Percentiles rank a stretch among this genome's conserved stretches.
Conservation (phyloP, 2,329 filamentous ascomycete genomes). For the Fusarium nisikadoi region DNA sequence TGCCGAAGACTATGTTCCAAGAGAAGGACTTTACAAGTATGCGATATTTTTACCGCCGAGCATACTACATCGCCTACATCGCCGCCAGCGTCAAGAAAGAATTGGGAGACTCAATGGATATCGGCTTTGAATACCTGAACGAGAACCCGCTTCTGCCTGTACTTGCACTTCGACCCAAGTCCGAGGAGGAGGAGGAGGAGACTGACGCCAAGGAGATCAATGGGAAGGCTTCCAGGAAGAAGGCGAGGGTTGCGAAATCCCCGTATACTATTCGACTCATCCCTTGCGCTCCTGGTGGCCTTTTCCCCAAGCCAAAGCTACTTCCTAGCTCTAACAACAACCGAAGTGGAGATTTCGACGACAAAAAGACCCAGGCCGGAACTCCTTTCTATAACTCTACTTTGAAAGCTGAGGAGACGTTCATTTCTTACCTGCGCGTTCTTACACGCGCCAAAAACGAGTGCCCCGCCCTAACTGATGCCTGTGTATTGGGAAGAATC, state of each 20-base stretch:
- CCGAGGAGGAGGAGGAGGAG: slow-evolving; percentile 34
- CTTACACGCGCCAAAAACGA: slow-evolving; percentile 75
- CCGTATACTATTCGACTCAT: slow-evolving; percentile 78
- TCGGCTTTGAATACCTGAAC: slow-evolving; percentile 74
- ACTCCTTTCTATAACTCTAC: slow-evolving; percentile 93
- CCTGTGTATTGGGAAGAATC: slow-evolving; percentile 84
- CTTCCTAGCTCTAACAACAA: slow-evolving; percentile 76
- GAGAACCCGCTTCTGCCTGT: slow-evolving; percentile 83
- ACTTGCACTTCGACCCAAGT: slow-evolving; percentile 56
- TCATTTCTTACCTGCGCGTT: slow-evolving; percentile 78
- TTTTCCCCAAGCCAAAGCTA: slow-evolving; percentile 79
- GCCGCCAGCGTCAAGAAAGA: slow-evolving; percentile 74
- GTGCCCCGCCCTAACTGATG: slow-evolving; percentile 80
- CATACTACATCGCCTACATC: slow-evolving; percentile 89
- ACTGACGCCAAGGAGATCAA: slow-evolving; percentile 25
- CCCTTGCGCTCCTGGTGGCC: slow-evolving; percentile 73
- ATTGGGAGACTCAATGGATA: slow-evolving; percentile 62
- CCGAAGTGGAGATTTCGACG: slow-evolving; percentile 62
- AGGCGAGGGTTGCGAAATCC: slow-evolving; percentile 44
- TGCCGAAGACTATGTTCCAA: slow-evolving; percentile 84
- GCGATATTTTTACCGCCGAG: slow-evolving; percentile 93
- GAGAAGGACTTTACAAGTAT: slow-evolving; percentile 95
- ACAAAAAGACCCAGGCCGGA: slow-evolving; percentile 56
- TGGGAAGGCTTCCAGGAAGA: slow-evolving; percentile 40
- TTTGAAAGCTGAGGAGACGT: slow-evolving; percentile 79